phyloP scores from a whole-genome alignment of 768 basidiomycete species.

The Neoboletus brunneissimus region DNA sequence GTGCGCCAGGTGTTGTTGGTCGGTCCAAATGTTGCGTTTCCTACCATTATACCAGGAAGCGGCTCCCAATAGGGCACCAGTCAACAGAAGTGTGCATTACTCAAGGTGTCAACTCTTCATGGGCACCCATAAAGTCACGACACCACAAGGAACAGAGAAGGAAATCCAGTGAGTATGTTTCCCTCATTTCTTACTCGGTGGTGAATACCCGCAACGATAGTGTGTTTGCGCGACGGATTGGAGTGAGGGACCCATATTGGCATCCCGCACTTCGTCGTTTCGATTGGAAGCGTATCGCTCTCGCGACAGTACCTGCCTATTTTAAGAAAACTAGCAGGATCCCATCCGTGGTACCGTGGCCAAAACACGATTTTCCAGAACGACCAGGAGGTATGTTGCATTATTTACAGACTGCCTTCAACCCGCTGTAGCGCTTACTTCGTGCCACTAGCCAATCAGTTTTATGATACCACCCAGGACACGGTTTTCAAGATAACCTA shows the following conservation, averaged over 20 bases:
- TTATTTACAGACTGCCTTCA: neutral
- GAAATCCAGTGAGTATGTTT: conserved; percentile 44
- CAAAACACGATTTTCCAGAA: conserved; percentile 45
- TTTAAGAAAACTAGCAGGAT: conserved; percentile 33
- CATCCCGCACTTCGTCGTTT: conserved; percentile 52
- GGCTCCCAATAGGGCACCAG: conserved; percentile 21
- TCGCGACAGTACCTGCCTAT: conserved; percentile 59
- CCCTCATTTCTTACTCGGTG: neutral
- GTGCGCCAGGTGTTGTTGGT: conserved; percentile 21
- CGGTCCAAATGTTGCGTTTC: neutral
- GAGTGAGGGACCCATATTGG: conserved; percentile 60
- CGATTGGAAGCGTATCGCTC: conserved; percentile 72
- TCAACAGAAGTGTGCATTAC: conserved; percentile 56
- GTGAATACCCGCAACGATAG: conserved; percentile 36
- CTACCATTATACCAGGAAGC: conserved; percentile 18
- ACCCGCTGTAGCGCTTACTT: conserved; percentile 4
- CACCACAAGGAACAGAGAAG: conserved; percentile 32
- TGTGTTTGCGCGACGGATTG: conserved; percentile 74
- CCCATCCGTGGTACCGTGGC: conserved; percentile 66
- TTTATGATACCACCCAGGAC: conserved; percentile 65
- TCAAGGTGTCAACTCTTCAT: conserved; percentile 78
- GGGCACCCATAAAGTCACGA: conserved; percentile 49
- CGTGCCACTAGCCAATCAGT: conserved; percentile 29
- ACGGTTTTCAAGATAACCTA: conserved; percentile 70
- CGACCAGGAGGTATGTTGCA: conserved; percentile 26